Evolutionary conservation across 441 rosid genomes (phyloP).

Genomic region (Bocquillonia castaneifolia): DNA sequence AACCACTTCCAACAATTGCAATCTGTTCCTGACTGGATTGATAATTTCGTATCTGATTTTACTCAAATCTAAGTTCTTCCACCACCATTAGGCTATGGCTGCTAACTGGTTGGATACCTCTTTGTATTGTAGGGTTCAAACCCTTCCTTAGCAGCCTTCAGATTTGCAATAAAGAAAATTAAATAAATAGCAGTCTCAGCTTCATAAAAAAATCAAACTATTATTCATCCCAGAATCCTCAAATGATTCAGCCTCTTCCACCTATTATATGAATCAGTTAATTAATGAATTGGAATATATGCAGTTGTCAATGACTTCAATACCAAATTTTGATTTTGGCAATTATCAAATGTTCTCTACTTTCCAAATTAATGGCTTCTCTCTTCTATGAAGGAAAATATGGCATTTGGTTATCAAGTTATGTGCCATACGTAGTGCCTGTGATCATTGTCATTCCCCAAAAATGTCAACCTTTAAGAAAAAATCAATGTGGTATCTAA

Average conservation of each 20-base stretch:
- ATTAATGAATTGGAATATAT: neutral
- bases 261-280: neutral
- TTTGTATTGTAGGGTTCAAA: neutral
- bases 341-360: neutral
- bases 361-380: neutral
- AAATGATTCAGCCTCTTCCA: neutral
- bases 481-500: neutral
- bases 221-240: too few relatives aligned
- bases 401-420: neutral
- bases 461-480: neutral
- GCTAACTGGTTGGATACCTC: neutral
- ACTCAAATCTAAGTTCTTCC: neutral
- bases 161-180: too few relatives aligned
- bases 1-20: slow-evolving; percentile 96
- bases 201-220: too few relatives aligned
- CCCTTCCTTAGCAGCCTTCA: neutral
- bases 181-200: too few relatives aligned
- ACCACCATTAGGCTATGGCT: neutral
- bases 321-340: neutral
- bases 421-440: neutral
- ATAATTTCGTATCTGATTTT: neutral
- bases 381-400: too few relatives aligned
- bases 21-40: too few relatives aligned
- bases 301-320: neutral
- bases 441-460: neutral